Percentiles rank a stretch among this genome's conserved stretches.
phyloP scores from a whole-genome alignment of 2,329 filamentous ascomycete genomes.

The Thelonectria discophora region DNA sequence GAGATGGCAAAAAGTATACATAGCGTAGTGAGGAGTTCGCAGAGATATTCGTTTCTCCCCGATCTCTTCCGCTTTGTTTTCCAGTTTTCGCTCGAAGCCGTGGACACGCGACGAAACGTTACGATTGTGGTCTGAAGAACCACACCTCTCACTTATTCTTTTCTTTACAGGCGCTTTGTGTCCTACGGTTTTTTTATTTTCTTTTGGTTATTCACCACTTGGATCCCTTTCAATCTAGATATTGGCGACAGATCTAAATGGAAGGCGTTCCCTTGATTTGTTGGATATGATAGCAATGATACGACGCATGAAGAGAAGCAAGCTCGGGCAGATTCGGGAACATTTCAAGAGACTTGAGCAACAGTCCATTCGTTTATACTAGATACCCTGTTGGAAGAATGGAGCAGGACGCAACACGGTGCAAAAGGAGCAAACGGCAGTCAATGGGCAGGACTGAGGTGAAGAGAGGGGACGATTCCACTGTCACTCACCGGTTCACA shows the following conservation, averaged over 20 bases:
- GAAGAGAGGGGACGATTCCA: conserved; percentile 9
- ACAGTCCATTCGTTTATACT: conserved; percentile 43
- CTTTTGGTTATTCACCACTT: conserved; percentile 11
- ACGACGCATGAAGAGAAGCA: conserved; percentile 23
- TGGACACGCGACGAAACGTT: conserved; percentile 70
- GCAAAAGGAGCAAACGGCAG: conserved; percentile 1
- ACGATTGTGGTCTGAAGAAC: conserved; percentile 61
- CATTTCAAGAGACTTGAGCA: conserved; percentile 31
- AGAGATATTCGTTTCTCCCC: conserved; percentile 79
- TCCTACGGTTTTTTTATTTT: not conserved
- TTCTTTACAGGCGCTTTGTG: conserved; percentile 7
- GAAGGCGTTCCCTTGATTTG: conserved; percentile 13
- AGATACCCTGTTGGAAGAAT: conserved; percentile 43
- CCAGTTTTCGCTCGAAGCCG: conserved; percentile 83
- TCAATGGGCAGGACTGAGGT: conserved; percentile 1
- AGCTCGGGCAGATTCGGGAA: conserved; percentile 13
- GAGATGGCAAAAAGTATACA: conserved; percentile 83
- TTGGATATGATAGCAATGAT: conserved; percentile 25
- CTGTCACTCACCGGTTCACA: conserved; percentile 22
- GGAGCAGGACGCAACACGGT: conserved; percentile 17
- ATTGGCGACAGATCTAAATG: conserved; percentile 23
- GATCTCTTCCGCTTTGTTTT: conserved; percentile 88
- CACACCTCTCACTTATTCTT: conserved; percentile 24
- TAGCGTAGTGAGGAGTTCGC: conserved; percentile 73
- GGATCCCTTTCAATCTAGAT: conserved; percentile 23